phyloP scores from a whole-genome alignment of 805 yeast species.

The Kodamaea laetipori region DNA sequence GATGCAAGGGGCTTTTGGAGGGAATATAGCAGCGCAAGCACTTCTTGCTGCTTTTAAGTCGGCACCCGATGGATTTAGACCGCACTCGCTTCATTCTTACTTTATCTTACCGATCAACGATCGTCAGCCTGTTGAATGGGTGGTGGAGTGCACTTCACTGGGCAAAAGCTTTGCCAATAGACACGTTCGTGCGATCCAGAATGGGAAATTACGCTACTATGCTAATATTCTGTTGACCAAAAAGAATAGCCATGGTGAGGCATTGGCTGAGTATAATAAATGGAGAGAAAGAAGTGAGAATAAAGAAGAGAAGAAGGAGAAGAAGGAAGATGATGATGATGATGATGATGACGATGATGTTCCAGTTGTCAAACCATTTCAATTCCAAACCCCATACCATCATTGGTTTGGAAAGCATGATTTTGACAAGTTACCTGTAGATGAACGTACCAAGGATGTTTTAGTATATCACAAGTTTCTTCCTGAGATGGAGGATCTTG shows the following conservation, averaged over 20 bases:
- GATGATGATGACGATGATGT: conserved; percentile 28
- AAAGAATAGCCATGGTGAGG: conserved; percentile 29
- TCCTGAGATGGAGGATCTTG: conserved; percentile 34
- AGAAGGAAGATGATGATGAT: conserved; percentile 24
- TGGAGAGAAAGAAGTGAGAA: conserved; percentile 6
- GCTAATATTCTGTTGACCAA: conserved; percentile 38
- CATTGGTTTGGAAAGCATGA: conserved; percentile 27
- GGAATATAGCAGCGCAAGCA: conserved; percentile 39
- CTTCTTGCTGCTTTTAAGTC: conserved; percentile 33
- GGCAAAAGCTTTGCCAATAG: conserved; percentile 42
- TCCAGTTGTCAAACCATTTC: conserved; percentile 31
- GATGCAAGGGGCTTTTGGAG: conserved; percentile 36
- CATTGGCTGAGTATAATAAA: conserved; percentile 23
- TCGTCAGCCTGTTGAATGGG: conserved; percentile 28
- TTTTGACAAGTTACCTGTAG: conserved; percentile 17
- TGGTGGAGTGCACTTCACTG: conserved; percentile 32
- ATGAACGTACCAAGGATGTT: conserved; percentile 17
- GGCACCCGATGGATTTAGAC: conserved; percentile 32
- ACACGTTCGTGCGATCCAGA: conserved; percentile 28
- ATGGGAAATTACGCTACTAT: conserved; percentile 26
- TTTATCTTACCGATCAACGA: conserved; percentile 27
- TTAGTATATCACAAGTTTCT: conserved; percentile 33
- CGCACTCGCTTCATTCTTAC: conserved; percentile 39
- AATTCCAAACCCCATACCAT: conserved; percentile 37
- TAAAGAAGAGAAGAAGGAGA: conserved; percentile 11